phyloP scores from a whole-genome alignment of 768 basidiomycete species.

The Cyclocybe aegerita region DNA sequence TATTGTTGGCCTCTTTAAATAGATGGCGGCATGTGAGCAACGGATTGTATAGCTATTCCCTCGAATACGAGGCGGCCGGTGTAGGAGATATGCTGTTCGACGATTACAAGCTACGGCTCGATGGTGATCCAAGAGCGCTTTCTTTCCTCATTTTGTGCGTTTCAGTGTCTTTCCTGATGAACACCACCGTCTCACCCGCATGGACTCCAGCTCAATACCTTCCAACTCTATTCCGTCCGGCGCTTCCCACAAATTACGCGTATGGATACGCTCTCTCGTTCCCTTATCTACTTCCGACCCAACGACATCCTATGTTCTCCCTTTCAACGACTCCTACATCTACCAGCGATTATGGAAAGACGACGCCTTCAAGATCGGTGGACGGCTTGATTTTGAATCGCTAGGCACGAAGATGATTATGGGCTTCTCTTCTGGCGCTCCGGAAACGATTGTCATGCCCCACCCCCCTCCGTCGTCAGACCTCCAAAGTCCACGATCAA shows the following conservation, averaged over 20 bases:
- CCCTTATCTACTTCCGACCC: slow-evolving; percentile 28
- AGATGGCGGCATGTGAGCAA: slow-evolving; percentile 53
- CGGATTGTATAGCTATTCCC: slow-evolving; percentile 49
- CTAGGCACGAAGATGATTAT: slow-evolving; percentile 50
- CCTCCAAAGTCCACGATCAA: slow-evolving; percentile 12
- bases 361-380: slow-evolving; percentile 62
- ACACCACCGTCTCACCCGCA: neutral
- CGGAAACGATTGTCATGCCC: slow-evolving; percentile 33
- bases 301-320: slow-evolving; percentile 29
- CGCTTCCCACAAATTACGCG: slow-evolving; percentile 60
- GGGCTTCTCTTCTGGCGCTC: slow-evolving; percentile 40
- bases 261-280: slow-evolving; percentile 57
- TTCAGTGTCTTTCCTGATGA: neutral
- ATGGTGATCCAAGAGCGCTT: slow-evolving; percentile 51
- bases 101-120: slow-evolving; percentile 49
- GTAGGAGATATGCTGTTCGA: slow-evolving; percentile 56
- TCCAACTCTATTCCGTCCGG: slow-evolving; percentile 51
- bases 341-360: slow-evolving; percentile 69
- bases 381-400: slow-evolving; percentile 51
- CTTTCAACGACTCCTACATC: slow-evolving; percentile 48
- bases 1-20: neutral
- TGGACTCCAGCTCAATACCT: slow-evolving; percentile 47
- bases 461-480: slow-evolving; percentile 14
- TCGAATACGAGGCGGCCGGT: slow-evolving; percentile 68
- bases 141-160: slow-evolving; percentile 65